These are phyloP conservation scores for Fusarium nisikadoi DNA, from an alignment of 2,329 filamentous ascomycete species.

Conservation along the genomic window DNA sequence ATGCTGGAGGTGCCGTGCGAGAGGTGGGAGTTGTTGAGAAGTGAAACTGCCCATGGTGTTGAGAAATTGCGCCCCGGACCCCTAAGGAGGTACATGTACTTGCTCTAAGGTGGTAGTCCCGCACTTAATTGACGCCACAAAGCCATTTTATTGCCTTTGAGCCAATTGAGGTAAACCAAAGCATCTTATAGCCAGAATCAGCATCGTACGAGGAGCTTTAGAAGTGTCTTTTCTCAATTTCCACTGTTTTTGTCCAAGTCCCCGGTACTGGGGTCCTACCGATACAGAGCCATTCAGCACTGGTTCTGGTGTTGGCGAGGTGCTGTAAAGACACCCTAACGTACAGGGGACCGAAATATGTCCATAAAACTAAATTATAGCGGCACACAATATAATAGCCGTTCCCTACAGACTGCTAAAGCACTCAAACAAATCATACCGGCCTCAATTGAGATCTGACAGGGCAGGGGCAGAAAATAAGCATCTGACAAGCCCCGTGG, in stretches of 20 bases:
- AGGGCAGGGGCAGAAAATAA: neutral
- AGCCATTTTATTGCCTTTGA: neutral
- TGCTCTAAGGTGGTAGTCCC: neutral
- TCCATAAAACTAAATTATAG: no score
- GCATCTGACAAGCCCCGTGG: neutral
- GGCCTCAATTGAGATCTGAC: neutral
- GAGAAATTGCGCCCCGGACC: neutral
- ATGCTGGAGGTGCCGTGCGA: neutral
- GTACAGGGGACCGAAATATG: neutral
- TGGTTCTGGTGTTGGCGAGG: neutral
- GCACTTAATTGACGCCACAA: neutral
- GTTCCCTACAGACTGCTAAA: neutral
- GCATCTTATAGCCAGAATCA: neutral
- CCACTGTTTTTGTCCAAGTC: neutral
- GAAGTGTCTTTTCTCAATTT: neutral
- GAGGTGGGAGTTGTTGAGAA: conserved; percentile 5
- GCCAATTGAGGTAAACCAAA: neutral
- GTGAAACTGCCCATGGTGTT: neutral
- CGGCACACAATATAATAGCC: no score
- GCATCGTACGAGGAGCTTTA: neutral
- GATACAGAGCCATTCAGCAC: neutral
- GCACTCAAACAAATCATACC: neutral
- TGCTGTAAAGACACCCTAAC: neutral
- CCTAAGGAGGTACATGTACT: neutral
- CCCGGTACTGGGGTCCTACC: neutral